Conservation (phyloP, 352 stramenopile genomes). For the Pythium insidiosum region DNA sequence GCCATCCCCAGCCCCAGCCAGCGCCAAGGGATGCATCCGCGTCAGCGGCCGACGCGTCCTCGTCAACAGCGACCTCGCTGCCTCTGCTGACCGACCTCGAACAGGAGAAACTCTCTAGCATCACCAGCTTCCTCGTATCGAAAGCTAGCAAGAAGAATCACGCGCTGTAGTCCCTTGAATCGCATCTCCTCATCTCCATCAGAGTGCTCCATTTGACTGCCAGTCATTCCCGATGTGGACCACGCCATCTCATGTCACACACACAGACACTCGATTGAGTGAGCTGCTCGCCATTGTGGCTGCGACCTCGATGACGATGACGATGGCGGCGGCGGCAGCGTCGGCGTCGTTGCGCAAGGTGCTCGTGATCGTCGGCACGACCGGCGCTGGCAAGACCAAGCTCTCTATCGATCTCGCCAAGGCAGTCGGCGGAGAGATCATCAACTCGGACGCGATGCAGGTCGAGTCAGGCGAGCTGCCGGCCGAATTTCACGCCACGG, state of each 20-base stretch:
- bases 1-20: slow-evolving; percentile 17
- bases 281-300: too few species aligned
- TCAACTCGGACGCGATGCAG: slow-evolving; percentile 91
- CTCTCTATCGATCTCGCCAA: slow-evolving; percentile 89
- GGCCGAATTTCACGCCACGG: too few species aligned
- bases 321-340: slow-evolving; percentile 9
- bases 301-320: too few species aligned
- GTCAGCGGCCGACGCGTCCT: too few species aligned
- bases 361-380: slow-evolving; percentile 88
- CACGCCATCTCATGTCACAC: slow-evolving; percentile 15
- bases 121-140: slow-evolving; percentile 42
- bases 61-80: too few species aligned
- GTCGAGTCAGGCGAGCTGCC: too few species aligned
- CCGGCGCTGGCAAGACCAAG: slow-evolving; percentile 89
- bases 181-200: too few species aligned
- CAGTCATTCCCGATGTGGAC: slow-evolving; percentile 23
- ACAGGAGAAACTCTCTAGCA: slow-evolving; percentile 41
- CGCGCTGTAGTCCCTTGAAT: slow-evolving; percentile 11
- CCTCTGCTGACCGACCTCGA: slow-evolving; percentile 21
- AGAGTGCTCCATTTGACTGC: too few species aligned
- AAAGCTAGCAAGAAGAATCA: slow-evolving; percentile 53
- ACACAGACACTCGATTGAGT: background rate
- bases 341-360: slow-evolving; percentile 55
- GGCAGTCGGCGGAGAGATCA: slow-evolving; percentile 80
- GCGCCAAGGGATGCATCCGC: background rate